Evolutionary conservation across 768 basidiomycete species (phyloP).

Genomic region (Rhizopogon roseolus): DNA sequence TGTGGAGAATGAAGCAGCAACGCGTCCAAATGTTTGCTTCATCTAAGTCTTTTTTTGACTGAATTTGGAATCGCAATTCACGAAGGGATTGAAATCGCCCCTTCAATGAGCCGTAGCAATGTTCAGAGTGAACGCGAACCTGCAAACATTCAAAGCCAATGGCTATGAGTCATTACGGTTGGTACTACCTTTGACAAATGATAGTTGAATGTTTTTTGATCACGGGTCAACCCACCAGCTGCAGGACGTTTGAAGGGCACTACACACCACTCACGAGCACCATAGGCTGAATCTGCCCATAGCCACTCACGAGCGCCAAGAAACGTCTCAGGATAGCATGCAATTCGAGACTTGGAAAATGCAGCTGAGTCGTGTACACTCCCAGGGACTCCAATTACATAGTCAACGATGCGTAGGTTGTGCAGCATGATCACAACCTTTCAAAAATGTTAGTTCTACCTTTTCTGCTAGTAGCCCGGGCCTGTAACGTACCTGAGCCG

Average conservation of each 20-base stretch:
- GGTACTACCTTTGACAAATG: conserved; percentile 15
- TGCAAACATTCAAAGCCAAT: no score
- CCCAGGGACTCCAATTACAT: no score
- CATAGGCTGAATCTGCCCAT: conserved; percentile 16
- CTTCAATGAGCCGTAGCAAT: conserved; percentile 11
- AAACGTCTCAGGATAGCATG: background rate
- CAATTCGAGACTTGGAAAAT: background rate
- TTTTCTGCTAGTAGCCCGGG: no score
- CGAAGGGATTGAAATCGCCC: conserved; percentile 6
- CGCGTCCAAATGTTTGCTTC: conserved; percentile 5
- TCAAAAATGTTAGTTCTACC: no score
- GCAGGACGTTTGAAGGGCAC: conserved; percentile 20
- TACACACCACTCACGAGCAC: conserved; percentile 16
- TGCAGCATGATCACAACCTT: no score
- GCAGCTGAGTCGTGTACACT: no score
- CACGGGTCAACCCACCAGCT: conserved; percentile 5
- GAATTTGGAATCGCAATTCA: conserved; percentile 9
- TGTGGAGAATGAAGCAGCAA: no score
- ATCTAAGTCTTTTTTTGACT: background rate
- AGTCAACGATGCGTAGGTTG: no score
- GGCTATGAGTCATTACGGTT: background rate
- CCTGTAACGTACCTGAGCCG: no score
- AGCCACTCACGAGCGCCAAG: conserved; percentile 9
- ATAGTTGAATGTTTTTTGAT: conserved; percentile 19
- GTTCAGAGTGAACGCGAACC: conserved; percentile 4